Conservation (phyloP, 768 basidiomycete genomes). For the Porpolomopsis calyptriformis region DNA sequence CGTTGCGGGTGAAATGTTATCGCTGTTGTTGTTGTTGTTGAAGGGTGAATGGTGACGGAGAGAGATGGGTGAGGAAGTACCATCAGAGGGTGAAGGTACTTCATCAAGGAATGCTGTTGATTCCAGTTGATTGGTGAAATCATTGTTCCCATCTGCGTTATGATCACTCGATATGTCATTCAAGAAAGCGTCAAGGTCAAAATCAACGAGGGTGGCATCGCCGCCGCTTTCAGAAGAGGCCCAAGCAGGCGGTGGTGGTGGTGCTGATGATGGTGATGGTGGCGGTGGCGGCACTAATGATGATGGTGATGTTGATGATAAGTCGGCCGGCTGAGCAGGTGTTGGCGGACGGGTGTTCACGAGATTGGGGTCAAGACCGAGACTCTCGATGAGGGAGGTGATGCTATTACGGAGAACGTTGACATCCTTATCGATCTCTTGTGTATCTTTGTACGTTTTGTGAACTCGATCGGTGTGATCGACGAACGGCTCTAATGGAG, state of each 20-base stretch:
- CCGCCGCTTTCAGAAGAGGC: no score
- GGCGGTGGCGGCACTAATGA: no score
- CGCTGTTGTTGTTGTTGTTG: not conserved
- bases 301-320: no score
- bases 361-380: constrained; percentile 49
- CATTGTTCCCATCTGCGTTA: not conserved
- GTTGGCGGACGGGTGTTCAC: constrained; percentile 20
- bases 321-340: no score
- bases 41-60: not conserved
- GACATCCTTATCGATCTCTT: constrained; percentile 64
- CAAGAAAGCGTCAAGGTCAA: constrained; percentile 15
- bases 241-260: no score
- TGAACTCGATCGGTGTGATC: constrained; percentile 30
- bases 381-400: constrained; percentile 57
- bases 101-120: constrained; percentile 18
- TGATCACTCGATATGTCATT: constrained; percentile 13
- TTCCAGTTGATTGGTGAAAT: constrained; percentile 3
- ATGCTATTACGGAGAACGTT: constrained; percentile 59
- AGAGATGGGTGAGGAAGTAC: not conserved
- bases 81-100: constrained; percentile 11
- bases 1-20: not conserved
- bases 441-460: constrained; percentile 46
- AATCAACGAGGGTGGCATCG: constrained; percentile 11
- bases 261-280: no score
- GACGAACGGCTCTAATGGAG: constrained; percentile 21